These are phyloP conservation scores for Metschnikowia santaceciliae DNA, from an alignment of 805 yeast genomes.

Conservation along the genomic window DNA sequence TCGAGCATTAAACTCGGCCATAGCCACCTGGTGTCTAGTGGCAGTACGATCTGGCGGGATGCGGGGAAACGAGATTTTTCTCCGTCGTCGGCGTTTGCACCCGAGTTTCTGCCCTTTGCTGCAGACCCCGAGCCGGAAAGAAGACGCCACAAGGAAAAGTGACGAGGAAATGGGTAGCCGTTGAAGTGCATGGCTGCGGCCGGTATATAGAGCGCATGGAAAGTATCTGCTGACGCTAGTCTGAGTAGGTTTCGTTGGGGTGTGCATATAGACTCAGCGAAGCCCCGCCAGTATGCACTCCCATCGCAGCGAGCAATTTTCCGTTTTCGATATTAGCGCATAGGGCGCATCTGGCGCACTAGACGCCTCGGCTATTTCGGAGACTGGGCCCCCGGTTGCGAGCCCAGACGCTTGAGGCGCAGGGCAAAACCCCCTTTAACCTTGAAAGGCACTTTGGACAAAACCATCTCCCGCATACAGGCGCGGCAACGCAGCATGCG, in stretches of 20 bases:
- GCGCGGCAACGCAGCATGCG: slow-evolving; percentile 2
- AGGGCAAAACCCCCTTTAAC: neutral
- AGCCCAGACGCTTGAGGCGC: neutral
- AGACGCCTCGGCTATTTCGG: too few relatives aligned
- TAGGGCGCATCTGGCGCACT: too few relatives aligned
- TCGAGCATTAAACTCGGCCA: slow-evolving; percentile 9
- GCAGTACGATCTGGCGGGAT: slow-evolving; percentile 15
- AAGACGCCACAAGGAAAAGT: neutral
- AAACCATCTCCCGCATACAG: neutral
- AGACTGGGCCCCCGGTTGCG: neutral
- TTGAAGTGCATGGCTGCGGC: neutral
- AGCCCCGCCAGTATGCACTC: neutral
- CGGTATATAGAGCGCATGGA: neutral
- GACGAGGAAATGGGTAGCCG: neutral
- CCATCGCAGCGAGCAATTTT: too few relatives aligned
- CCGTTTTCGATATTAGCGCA: too few relatives aligned
- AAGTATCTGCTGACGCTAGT: neutral
- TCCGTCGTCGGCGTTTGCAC: slow-evolving; percentile 6
- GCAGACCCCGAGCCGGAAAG: neutral
- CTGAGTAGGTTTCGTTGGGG: neutral
- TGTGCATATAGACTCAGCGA: neutral
- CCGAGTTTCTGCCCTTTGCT: slow-evolving; percentile 16
- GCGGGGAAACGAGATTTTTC: slow-evolving; percentile 9
- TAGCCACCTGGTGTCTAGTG: slow-evolving; percentile 12
- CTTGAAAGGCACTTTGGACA: neutral